These are phyloP conservation scores for Suhomyces bribrorum DNA, from an alignment of 1,139 yeast genomes.

Conservation along the genomic window DNA sequence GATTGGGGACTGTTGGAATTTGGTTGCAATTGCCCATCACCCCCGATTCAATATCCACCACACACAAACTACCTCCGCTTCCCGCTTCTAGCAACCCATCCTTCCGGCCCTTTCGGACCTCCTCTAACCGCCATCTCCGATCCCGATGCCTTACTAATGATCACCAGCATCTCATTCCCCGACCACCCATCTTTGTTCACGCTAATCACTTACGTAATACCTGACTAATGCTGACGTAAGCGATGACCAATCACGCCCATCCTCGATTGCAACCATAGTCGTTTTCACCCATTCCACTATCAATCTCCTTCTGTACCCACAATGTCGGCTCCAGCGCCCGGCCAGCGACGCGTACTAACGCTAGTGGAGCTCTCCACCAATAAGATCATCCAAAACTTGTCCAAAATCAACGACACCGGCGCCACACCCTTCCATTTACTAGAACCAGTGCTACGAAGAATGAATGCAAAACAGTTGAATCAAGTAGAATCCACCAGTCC, in stretches of 20 bases:
- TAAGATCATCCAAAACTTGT: constrained; percentile 21
- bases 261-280: constrained; percentile 1
- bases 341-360: constrained; percentile 10
- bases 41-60: too few species aligned
- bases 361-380: constrained; percentile 20
- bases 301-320: too few species aligned
- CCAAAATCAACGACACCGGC: constrained; percentile 42
- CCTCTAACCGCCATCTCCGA: too few species aligned
- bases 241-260: constrained; percentile 2
- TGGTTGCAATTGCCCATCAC: too few species aligned
- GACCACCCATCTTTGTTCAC: not conserved
- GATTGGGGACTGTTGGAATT: too few species aligned
- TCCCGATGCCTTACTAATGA: too few species aligned
- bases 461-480: constrained; percentile 50
- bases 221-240: too few species aligned
- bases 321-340: constrained; percentile 1
- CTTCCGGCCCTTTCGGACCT: too few species aligned
- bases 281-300: not conserved
- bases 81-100: too few species aligned
- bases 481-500: constrained; percentile 48
- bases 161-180: not conserved
- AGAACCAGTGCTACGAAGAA: constrained; percentile 41
- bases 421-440: constrained; percentile 51
- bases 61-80: too few species aligned
- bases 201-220: not conserved